Evolutionary conservation across 345 rosid species (phyloP), one percentile per base, ranked within the genome.

Genomic region (Lagerstroemia speciosa): DNA sequence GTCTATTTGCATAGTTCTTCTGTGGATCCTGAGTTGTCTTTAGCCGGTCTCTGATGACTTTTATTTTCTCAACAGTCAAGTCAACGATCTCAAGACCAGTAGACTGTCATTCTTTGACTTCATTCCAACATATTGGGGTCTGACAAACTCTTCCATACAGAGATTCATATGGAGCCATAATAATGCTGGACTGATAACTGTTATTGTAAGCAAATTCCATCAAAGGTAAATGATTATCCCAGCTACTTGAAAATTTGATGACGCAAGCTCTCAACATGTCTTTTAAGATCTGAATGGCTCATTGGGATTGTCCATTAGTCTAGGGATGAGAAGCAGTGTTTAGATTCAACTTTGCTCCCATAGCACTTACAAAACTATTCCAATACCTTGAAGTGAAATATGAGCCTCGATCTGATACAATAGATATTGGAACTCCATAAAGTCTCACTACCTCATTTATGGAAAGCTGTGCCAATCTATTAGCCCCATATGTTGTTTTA

Each of bases 81-180:
- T 45, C 52, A 2, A 67, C 8, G 10, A 66, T 12, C n/a, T 67
- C 34, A 0, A 12, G 62, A 1, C 70, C 62, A 15, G 27, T 3
- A 2, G 45, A 6, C 20, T 41, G 8, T 15, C 24, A 0, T 14
- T 67, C 62, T 16, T 61, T 27, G 0, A 46, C 58, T 45, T 67
- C 41, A 41, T 46, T n/a, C 62, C 70, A 67, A 67, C 31, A 67
- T 1, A n/a, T 15, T 0, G 24, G 62, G 16, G 70, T n/a, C 26
- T 11, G 5, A n/a, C 38, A 45, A n/a, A n/a, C n/a, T n/a, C n/a
- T n/a, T n/a, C n/a, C n/a, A n/a, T n/a, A n/a, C n/a, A n/a, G n/a
- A n/a, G 62, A 58, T 29, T 67, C 62, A 48, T 24, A 67, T 30
- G 62, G 33, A 4, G 70, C 29, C 62, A 67, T 45, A 6, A 19